A percentile compares a stretch with the other conserved stretches of the same genome.
phyloP scores from a whole-genome alignment of 495 filamentous ascomycete genomes.

The Penicillium pulvis region DNA sequence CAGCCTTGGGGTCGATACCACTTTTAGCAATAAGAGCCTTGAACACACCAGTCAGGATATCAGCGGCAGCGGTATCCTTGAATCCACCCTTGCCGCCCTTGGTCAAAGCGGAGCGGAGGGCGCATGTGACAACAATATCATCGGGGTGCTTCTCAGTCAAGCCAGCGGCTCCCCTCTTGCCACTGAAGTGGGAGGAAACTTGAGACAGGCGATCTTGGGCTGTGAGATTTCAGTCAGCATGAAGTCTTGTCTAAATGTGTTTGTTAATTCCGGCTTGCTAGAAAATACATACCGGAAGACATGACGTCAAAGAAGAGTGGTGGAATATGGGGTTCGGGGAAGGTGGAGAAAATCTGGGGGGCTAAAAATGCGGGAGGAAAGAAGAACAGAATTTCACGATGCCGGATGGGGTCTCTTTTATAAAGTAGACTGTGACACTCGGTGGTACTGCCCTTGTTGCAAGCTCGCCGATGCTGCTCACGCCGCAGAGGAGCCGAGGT shows the following conservation, averaged over 20 bases:
- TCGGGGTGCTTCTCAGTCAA: constrained; percentile 66
- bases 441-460: constrained; percentile 38
- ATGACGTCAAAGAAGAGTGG: constrained; percentile 38
- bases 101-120: constrained; percentile 87
- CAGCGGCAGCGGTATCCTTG: constrained; percentile 87
- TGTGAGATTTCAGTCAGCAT: constrained; percentile 21
- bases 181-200: constrained; percentile 61
- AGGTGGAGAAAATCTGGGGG: constrained; percentile 14
- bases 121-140: constrained; percentile 89
- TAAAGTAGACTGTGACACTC: constrained; percentile 28
- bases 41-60: constrained; percentile 84
- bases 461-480: constrained; percentile 24
- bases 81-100: constrained; percentile 92
- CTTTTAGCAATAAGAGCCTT: constrained; percentile 79
- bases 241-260: not conserved
- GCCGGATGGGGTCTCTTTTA: constrained; percentile 25
- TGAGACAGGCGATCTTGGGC: constrained; percentile 65
- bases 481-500: constrained; percentile 41
- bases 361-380: constrained; percentile 12
- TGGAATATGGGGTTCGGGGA: constrained; percentile 13
- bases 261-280: not conserved
- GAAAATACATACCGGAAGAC: constrained; percentile 41
- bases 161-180: constrained; percentile 50
- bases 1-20: constrained; percentile 76
- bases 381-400: not conserved